These are phyloP conservation scores for Myrmaecium sp. DNA, from an alignment of 2,329 filamentous ascomycete genomes.

Conservation along the genomic window DNA sequence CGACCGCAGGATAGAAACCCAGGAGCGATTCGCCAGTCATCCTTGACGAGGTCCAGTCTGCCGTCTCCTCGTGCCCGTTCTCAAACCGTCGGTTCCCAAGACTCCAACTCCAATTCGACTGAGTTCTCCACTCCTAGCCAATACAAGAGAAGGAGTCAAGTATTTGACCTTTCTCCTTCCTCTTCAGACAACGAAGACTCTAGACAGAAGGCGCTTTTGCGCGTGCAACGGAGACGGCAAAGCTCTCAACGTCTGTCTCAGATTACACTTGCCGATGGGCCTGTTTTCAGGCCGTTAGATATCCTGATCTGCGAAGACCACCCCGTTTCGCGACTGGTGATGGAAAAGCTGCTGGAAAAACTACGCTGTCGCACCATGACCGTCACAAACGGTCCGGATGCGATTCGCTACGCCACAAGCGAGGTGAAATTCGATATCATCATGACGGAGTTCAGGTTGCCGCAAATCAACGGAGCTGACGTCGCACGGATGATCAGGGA, in stretches of 20 bases:
- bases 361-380: constrained; percentile 86
- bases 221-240: constrained; percentile 85
- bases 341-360: constrained; percentile 95
- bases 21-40: constrained; percentile 15
- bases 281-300: constrained; percentile 77
- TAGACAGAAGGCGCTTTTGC: constrained; percentile 74
- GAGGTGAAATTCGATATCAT: constrained; percentile 99
- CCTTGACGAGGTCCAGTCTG: constrained; percentile 9
- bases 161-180: constrained; percentile 91
- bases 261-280: constrained; percentile 69
- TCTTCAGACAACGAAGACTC: constrained; percentile 96
- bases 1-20: constrained; percentile 26
- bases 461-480: constrained; percentile 86
- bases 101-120: constrained; percentile 51
- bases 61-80: constrained; percentile 57
- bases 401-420: constrained; percentile 82
- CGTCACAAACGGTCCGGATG: constrained; percentile 77
- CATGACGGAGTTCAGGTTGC: constrained; percentile 91
- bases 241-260: constrained; percentile 89
- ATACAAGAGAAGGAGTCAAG: constrained; percentile 80
- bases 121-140: constrained; percentile 40
- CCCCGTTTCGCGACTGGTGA: constrained; percentile 91
- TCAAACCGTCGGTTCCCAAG: constrained; percentile 84
- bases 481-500: constrained; percentile 96
- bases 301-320: constrained; percentile 96